Evolutionary conservation across 306 rosid genomes (phyloP).

Genomic region (Canavalia ensiformis): DNA sequence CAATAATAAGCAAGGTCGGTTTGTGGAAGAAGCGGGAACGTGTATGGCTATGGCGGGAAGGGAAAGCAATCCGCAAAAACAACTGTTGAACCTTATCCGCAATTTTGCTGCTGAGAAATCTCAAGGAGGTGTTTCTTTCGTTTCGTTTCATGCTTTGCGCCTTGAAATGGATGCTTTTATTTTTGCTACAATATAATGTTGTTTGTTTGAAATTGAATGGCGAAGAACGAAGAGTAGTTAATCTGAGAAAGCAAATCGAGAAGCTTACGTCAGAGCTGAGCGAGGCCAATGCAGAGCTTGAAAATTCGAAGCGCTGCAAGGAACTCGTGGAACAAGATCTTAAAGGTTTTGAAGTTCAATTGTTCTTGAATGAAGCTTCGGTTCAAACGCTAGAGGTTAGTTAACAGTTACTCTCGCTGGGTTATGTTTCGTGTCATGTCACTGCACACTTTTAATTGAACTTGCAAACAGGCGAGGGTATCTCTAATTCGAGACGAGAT

Average conservation of each 20-base stretch:
- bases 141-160: neutral
- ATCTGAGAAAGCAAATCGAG: constrained; percentile 70
- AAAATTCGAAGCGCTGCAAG: constrained; percentile 70
- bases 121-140: constrained; percentile 70
- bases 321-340: constrained; percentile 81
- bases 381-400: constrained; percentile 74
- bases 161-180: too few species aligned
- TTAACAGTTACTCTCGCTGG: neutral
- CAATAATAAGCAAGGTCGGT: neutral
- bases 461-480: constrained; percentile 69
- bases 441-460: neutral
- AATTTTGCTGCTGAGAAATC: constrained; percentile 79
- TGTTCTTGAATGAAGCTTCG: constrained; percentile 63
- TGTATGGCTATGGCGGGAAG: constrained; percentile 70
- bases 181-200: neutral
- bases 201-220: neutral
- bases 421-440: neutral
- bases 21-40: neutral
- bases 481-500: constrained; percentile 65
- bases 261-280: constrained; percentile 66
- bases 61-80: constrained; percentile 72
- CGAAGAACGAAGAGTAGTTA: constrained; percentile 76
- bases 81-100: constrained; percentile 68
- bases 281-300: constrained; percentile 62
- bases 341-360: constrained; percentile 83